These are phyloP conservation scores for Annulohypoxylon maeteangense DNA, from an alignment of 495 filamentous ascomycete species.

Conservation along the genomic window DNA sequence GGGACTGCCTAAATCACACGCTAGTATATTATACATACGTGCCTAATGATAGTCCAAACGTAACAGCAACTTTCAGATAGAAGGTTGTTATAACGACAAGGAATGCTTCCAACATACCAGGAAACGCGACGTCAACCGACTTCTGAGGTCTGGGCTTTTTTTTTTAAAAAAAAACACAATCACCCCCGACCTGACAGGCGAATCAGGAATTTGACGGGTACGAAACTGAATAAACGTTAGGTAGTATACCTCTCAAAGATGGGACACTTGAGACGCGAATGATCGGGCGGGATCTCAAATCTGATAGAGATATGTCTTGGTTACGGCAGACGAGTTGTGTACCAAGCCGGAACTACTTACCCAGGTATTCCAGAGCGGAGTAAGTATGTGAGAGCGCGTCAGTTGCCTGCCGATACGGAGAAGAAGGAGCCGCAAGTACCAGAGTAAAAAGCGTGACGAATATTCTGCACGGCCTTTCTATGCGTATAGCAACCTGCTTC, in stretches of 20 bases:
- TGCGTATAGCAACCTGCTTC: conserved; percentile 12
- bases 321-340: background rate
- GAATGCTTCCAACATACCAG: background rate
- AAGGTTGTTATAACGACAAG: background rate
- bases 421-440: background rate
- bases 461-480: conserved; percentile 14
- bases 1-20: conserved; percentile 8
- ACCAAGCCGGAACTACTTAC: background rate
- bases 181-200: background rate
- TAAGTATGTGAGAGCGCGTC: background rate
- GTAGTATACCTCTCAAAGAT: conserved; percentile 2
- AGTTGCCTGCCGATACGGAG: conserved; percentile 10
- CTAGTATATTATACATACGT: background rate
- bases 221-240: background rate
- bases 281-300: conserved; percentile 1
- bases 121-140: background rate
- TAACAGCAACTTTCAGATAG: background rate
- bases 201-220: background rate
- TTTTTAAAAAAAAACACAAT: no score
- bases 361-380: background rate
- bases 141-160: background rate
- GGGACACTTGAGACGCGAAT: background rate
- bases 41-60: conserved; percentile 1
- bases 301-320: background rate
- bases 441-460: conserved; percentile 29